These are phyloP conservation scores for Bryopsis sp. DNA, from an alignment of 139 green algal genomes.

Conservation along the genomic window DNA sequence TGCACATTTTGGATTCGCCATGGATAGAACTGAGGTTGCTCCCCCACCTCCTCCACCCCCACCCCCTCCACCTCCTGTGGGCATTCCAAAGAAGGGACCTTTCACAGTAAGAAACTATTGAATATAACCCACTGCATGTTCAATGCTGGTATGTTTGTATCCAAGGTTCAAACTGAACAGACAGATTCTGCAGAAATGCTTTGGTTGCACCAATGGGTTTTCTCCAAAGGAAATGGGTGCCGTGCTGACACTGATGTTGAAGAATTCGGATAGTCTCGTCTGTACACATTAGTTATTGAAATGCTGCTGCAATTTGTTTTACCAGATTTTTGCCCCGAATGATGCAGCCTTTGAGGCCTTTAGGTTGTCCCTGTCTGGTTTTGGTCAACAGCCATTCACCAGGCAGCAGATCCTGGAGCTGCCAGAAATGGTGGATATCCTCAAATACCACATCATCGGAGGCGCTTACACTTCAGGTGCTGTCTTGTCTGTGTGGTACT, in stretches of 20 bases:
- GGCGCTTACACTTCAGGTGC: constrained; percentile 43
- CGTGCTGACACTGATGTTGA: no score
- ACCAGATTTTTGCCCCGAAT: constrained; percentile 49
- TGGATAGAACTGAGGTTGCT: neutral
- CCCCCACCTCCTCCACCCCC: neutral
- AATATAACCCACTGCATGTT: no score
- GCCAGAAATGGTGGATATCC: constrained; percentile 50
- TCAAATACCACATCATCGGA: constrained; percentile 54
- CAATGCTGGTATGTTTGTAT: no score
- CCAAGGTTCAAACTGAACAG: no score
- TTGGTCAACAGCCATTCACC: constrained; percentile 25
- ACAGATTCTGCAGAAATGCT: no score
- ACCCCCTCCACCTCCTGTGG: neutral
- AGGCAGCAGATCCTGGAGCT: constrained; percentile 34
- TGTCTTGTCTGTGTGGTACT: no score
- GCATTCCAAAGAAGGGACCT: neutral
- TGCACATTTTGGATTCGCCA: constrained; percentile 12
- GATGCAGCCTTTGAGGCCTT: constrained; percentile 46
- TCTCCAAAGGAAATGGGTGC: no score
- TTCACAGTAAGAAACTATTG: constrained; percentile 19
- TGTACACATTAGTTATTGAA: neutral
- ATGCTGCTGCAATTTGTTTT: neutral
- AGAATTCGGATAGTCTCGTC: no score
- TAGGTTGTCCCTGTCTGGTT: constrained; percentile 31
- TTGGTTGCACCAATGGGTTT: no score